A percentile compares a stretch with the other conserved stretches of the same genome.
Evolutionary conservation across 2,329 filamentous ascomycete genomes (phyloP).

Genomic region (Colletotrichum viniferum): DNA sequence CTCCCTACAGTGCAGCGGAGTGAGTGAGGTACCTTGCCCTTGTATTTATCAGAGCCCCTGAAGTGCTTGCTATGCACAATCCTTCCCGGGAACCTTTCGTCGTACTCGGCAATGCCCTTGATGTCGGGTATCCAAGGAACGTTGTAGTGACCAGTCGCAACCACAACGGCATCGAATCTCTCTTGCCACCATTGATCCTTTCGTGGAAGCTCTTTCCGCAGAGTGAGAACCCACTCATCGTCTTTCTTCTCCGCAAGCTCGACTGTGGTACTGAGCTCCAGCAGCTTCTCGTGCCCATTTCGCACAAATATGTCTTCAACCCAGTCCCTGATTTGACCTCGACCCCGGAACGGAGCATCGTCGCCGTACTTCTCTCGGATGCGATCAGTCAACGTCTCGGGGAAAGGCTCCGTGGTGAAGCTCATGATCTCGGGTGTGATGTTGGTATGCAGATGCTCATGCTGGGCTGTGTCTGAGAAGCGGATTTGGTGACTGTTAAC

Average conservation of each 20-base stretch:
- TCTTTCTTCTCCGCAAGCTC: constrained; percentile 53
- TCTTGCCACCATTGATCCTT: constrained; percentile 46
- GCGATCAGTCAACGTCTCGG: constrained; percentile 43
- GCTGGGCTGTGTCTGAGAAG: constrained; percentile 57
- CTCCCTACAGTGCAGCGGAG: accelerated
- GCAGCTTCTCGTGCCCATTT: constrained; percentile 32
- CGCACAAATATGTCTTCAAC: constrained; percentile 46
- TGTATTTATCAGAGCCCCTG: constrained; percentile 30
- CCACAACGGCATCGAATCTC: constrained; percentile 43
- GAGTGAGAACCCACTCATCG: constrained; percentile 52
- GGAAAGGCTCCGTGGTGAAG: constrained; percentile 56
- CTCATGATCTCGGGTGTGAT: constrained; percentile 60
- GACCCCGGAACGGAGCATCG: constrained; percentile 60
- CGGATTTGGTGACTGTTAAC: constrained; percentile 42
- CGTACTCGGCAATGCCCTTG: constrained; percentile 42
- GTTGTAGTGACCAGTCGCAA: constrained; percentile 45
- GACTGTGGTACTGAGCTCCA: constrained; percentile 60
- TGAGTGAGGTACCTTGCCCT: constrained; percentile 20
- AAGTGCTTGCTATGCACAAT: constrained; percentile 47
- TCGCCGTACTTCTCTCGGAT: constrained; percentile 53
- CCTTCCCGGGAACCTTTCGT: constrained; percentile 37
- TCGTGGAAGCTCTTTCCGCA: constrained; percentile 44
- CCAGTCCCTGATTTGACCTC: constrained; percentile 56
- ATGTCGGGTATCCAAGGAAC: constrained; percentile 45
- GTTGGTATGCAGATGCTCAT: constrained; percentile 64